Percentiles rank a stretch among this genome's conserved stretches.
phyloP scores from a whole-genome alignment of 2,329 filamentous ascomycete genomes.

The Scleromitrula shiraiana region DNA sequence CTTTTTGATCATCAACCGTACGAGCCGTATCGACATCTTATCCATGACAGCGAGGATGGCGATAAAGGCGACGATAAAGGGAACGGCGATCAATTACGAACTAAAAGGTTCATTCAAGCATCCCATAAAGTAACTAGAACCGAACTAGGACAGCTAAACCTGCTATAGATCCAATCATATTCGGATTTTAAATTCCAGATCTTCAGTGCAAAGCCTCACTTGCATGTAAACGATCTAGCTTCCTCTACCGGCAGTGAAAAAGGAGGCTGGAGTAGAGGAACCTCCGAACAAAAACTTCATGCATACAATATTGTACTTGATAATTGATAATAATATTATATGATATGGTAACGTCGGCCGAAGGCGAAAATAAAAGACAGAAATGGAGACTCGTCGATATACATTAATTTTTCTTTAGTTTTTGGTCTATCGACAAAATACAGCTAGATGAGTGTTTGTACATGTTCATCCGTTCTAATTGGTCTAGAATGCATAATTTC shows the following conservation, averaged over 20 bases:
- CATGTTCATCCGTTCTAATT: background rate
- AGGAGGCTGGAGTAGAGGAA: too few relatives aligned
- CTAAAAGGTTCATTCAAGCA: background rate
- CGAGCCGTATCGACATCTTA: background rate
- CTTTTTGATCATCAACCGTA: background rate
- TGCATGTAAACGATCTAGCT: background rate
- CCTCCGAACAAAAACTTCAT: background rate
- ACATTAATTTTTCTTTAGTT: too few relatives aligned
- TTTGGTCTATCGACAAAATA: too few relatives aligned
- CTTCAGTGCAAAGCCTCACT: background rate
- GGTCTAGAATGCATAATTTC: background rate
- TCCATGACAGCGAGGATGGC: background rate
- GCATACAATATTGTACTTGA: background rate
- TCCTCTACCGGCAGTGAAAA: too few relatives aligned
- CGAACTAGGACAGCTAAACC: too few relatives aligned
- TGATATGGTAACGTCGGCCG: background rate
- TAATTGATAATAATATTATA: background rate
- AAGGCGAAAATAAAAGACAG: background rate
- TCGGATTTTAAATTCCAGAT: background rate
- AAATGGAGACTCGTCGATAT: too few relatives aligned
- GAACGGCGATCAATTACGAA: background rate
- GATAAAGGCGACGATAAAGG: background rate
- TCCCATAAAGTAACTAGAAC: too few relatives aligned
- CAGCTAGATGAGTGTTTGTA: conserved; percentile 1
- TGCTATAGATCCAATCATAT: too few relatives aligned